Conservation (phyloP, 176 grass and related monocot species). For the Bromus sterilis region DNA sequence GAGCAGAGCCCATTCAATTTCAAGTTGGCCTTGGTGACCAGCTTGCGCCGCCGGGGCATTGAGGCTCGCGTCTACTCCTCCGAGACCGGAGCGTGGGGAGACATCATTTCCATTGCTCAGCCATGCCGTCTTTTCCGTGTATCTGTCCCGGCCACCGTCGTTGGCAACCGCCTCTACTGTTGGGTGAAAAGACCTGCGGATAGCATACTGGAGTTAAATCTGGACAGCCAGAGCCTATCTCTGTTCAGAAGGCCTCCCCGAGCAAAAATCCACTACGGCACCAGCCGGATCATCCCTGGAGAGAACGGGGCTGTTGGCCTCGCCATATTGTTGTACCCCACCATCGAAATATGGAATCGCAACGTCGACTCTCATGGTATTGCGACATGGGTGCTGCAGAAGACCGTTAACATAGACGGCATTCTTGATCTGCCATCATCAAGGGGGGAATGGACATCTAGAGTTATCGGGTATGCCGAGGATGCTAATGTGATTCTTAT, state of each 20-base stretch:
- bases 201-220: neutral
- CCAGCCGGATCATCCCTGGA: neutral
- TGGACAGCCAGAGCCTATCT: neutral
- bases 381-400: neutral
- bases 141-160: neutral
- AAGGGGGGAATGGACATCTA: neutral
- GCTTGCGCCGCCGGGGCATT: too few relatives aligned
- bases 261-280: neutral
- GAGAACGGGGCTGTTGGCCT: neutral
- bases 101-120: neutral
- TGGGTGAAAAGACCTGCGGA: neutral
- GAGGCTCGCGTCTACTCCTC: neutral
- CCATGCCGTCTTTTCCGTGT: neutral
- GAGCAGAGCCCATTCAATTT: neutral
- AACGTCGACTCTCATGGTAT: neutral
- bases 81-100: neutral
- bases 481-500: neutral
- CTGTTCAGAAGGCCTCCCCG: neutral
- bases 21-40: neutral
- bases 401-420: neutral
- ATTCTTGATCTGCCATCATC: neutral
- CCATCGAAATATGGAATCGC: neutral
- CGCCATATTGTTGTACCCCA: neutral
- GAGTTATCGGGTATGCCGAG: neutral
- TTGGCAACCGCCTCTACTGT: neutral